Base-by-base conservation (phyloP, 2,329 filamentous ascomycete species). In the Alternaria viburni region DNA sequence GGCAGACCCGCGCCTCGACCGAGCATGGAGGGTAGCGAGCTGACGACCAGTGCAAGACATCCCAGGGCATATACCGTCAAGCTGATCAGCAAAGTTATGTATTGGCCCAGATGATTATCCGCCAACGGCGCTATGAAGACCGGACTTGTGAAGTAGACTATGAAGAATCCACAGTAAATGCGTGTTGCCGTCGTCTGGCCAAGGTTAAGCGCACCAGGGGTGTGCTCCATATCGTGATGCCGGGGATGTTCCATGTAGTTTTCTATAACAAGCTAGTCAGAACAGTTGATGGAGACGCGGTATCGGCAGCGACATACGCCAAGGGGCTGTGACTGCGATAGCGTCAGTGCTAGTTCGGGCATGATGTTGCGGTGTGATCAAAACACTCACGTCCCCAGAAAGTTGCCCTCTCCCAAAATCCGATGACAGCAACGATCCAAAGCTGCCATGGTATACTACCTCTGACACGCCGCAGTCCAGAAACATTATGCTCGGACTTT, bases 151-250 rank as follows among this genome's bases (percentile, higher is more conserved):
- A 83, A 86, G 15, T 79, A 79, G 67, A 84, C 85, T 70, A 86
- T 85, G 68, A 85, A 85, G 71, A 89, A 88, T 65, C 85, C 86
- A 49, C 86, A 82, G 62, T 84, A 85, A 10, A 89, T 80, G 23
- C 82, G 84, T 4, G 86, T 87, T 5, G 86, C 86, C 21, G 64
- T 74, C 6, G 69, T 65, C 57, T 79, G 76, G 5, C 77, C 77
- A 1, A 79, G 69, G 9, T 69, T 69, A 3, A 80, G 70, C 6
- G 73, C 77, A 26, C 77, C 76, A 3, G 75, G 77, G 0, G 81
- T 81, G 6, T 79, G 65, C 9, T 72, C 62, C 56, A 73, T 67
- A n/a, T 69, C 62, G 28, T 60, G 58, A 19, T 67, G 50, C 12
- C 55, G 51, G 8, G 72, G 67, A 59, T 83, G 76, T 59, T 83